A percentile compares a stretch with the other conserved stretches of the same genome.
These are phyloP conservation scores for Diaporthe ilicicola DNA, from an alignment of 2,329 filamentous ascomycete species.

Conservation along the genomic window DNA sequence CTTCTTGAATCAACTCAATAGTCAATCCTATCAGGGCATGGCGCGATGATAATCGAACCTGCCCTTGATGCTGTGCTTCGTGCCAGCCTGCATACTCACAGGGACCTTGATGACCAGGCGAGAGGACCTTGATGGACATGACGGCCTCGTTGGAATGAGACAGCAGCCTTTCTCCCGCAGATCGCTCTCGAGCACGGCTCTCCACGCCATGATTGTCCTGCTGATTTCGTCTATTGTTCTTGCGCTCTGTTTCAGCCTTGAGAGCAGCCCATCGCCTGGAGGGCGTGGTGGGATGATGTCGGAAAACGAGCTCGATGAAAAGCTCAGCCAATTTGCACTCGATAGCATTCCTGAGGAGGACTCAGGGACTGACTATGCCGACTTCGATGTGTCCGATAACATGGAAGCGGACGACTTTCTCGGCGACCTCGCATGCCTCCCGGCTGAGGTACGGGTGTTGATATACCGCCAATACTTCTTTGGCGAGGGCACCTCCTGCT, in stretches of 20 bases:
- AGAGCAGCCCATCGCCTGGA: background rate
- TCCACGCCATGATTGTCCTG: conserved; percentile 16
- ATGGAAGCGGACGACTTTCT: background rate
- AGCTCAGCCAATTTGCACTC: background rate
- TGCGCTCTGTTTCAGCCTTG: conserved; percentile 8
- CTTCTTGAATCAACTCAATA: no score
- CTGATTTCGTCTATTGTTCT: conserved; percentile 12
- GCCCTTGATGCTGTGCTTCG: background rate
- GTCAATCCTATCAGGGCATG: no score
- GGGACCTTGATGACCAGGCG: conserved; percentile 12
- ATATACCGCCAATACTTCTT: conserved; percentile 5
- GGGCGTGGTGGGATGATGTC: background rate
- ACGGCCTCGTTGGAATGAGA: background rate
- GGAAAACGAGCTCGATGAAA: background rate
- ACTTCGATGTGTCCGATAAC: background rate
- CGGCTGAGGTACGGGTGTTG: conserved; percentile 2
- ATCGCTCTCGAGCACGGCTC: background rate
- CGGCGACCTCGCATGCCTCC: conserved; percentile 3
- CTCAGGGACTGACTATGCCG: background rate
- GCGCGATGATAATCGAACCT: no score
- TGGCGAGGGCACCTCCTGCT: background rate
- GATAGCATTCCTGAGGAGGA: background rate
- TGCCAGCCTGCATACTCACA: background rate
- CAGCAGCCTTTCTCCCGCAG: background rate
- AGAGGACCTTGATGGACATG: conserved; percentile 9